phyloP scores from a whole-genome alignment of 1,139 yeast species.

The Magnusiomyces paraingens region DNA sequence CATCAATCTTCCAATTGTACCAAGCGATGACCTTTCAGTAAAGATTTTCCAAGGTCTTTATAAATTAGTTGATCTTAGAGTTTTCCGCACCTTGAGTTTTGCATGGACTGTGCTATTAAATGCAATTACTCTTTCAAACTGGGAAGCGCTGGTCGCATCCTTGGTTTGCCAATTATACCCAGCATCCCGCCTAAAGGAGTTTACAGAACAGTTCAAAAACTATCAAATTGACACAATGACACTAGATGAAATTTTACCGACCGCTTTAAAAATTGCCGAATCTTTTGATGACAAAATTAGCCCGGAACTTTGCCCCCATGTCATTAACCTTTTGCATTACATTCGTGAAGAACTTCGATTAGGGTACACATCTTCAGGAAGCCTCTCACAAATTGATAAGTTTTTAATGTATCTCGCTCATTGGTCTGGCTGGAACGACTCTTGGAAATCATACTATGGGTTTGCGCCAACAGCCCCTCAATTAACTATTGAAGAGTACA shows the following conservation, averaged over 20 bases:
- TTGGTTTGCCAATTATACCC: conserved; percentile 23
- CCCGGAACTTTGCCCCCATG: conserved; percentile 41
- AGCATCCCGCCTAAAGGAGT: background rate
- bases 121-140: conserved; percentile 38
- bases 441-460: conserved; percentile 57
- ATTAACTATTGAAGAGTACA: conserved; percentile 9
- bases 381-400: conserved; percentile 41
- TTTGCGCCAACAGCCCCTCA: background rate
- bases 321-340: conserved; percentile 66
- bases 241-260: background rate
- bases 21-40: conserved; percentile 44
- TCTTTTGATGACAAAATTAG: background rate
- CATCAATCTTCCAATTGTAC: conserved; percentile 26
- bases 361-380: conserved; percentile 41
- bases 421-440: conserved; percentile 68
- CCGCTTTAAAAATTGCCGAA: background rate
- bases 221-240: background rate
- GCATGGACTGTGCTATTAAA: conserved; percentile 44
- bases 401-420: conserved; percentile 55
- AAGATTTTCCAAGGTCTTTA: conserved; percentile 25
- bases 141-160: conserved; percentile 56
- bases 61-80: conserved; percentile 51
- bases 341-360: conserved; percentile 69
- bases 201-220: background rate
- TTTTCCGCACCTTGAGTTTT: conserved; percentile 52